Conservation (phyloP, 164 flowering plant genomes). For the Dillenia turbinata region DNA sequence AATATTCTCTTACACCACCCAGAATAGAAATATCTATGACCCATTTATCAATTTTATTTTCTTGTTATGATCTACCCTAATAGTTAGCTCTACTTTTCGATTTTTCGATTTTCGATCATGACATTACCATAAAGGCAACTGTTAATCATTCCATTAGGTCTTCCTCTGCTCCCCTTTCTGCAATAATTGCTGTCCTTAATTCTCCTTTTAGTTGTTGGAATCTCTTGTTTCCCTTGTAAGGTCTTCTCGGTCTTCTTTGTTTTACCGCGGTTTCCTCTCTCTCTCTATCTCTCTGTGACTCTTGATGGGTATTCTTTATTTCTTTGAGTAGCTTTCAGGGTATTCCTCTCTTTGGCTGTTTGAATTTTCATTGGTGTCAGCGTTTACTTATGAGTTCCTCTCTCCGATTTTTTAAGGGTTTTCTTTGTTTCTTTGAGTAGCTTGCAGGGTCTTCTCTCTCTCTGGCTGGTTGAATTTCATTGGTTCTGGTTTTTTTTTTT, state of each 20-base stretch:
- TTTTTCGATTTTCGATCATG: not conserved
- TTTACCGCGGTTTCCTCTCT: not conserved
- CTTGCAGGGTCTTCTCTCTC: too few species aligned
- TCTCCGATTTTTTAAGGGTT: not conserved
- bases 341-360: not conserved
- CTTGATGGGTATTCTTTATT: not conserved
- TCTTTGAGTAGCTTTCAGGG: not conserved
- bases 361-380: not conserved
- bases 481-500: too few species aligned
- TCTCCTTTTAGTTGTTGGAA: not conserved
- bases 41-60: not conserved
- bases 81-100: not conserved
- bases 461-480: not conserved
- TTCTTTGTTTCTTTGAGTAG: not conserved
- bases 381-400: not conserved
- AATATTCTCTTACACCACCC: not conserved
- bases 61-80: slow-evolving; percentile 3
- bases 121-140: not conserved
- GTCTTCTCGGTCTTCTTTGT: not conserved
- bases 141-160: not conserved
- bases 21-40: not conserved
- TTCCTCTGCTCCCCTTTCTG: not conserved
- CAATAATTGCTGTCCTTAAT: slow-evolving; percentile 1
- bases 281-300: not conserved
- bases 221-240: not conserved